Evolutionary conservation across 106 monocot genomes (phyloP).

Genomic region (Ottelia alismoides): DNA sequence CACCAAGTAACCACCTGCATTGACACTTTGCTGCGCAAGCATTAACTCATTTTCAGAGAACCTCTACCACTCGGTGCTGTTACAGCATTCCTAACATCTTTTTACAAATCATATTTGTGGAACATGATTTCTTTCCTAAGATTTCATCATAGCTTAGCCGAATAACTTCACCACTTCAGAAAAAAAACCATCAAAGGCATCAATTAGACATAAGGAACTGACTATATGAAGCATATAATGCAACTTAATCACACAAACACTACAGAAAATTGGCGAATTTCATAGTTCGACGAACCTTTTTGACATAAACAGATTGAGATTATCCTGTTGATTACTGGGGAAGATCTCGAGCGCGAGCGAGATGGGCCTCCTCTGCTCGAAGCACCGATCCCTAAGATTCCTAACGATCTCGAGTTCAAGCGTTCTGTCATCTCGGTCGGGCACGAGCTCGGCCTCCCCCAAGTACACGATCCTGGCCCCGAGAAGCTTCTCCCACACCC

Average conservation of each 20-base stretch:
- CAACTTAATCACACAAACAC: not conserved
- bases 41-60: too few species aligned
- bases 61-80: too few species aligned
- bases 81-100: too few species aligned
- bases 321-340: slow-evolving; percentile 58
- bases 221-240: too few species aligned
- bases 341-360: slow-evolving; percentile 79
- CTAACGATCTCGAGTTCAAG: slow-evolving; percentile 81
- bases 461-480: slow-evolving; percentile 63
- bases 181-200: too few species aligned
- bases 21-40: too few species aligned
- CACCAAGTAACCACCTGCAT: too few species aligned
- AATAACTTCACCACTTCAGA: too few species aligned
- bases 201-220: too few species aligned
- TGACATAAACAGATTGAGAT: slow-evolving; percentile 72
- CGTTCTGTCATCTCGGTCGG: slow-evolving; percentile 65
- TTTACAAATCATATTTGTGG: too few species aligned
- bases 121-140: too few species aligned
- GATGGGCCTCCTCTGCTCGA: slow-evolving; percentile 48
- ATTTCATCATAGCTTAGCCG: too few species aligned
- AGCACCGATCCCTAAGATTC: slow-evolving; percentile 45
- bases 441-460: slow-evolving; percentile 85
- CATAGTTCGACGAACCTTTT: slow-evolving; percentile 36
- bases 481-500: slow-evolving; percentile 89
- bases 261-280: not conserved